Percentiles rank a stretch among this genome's conserved stretches.
phyloP scores from a whole-genome alignment of 164 flowering plant species.

The Euptelea pleiosperma region DNA sequence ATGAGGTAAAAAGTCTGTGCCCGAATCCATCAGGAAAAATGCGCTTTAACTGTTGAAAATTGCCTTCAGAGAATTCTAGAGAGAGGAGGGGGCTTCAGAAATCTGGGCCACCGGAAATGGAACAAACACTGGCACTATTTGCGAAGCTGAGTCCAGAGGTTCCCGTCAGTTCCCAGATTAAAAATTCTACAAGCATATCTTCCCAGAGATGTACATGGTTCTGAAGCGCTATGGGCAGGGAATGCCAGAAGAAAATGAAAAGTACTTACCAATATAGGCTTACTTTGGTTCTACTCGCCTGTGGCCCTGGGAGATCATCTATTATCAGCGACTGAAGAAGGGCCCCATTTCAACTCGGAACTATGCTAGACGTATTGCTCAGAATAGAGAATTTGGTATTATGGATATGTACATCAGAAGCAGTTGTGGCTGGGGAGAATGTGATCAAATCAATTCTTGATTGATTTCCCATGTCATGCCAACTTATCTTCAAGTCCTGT shows the following conservation, averaged over 20 bases:
- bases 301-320: slow-evolving; percentile 63
- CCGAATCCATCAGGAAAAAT: slow-evolving; percentile 10
- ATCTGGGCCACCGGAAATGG: slow-evolving; percentile 8
- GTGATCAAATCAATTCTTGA: slow-evolving; percentile 18
- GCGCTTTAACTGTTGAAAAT: slow-evolving; percentile 4
- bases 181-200: slow-evolving; percentile 28
- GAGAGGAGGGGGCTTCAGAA: slow-evolving; percentile 15
- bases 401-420: slow-evolving; percentile 54
- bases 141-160: slow-evolving; percentile 14
- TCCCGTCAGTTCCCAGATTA: slow-evolving; percentile 6
- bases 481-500: neutral
- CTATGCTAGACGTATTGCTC: slow-evolving; percentile 45
- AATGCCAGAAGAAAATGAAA: slow-evolving; percentile 33
- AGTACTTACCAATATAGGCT: slow-evolving; percentile 21
- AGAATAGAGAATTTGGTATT: slow-evolving; percentile 54
- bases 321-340: slow-evolving; percentile 47
- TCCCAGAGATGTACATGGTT: slow-evolving; percentile 37
- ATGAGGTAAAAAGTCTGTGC: slow-evolving; percentile 14
- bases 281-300: slow-evolving; percentile 56
- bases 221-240: slow-evolving; percentile 42
- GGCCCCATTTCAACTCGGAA: slow-evolving; percentile 51
- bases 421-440: slow-evolving; percentile 59
- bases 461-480: neutral
- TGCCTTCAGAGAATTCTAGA: slow-evolving; percentile 15
- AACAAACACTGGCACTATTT: slow-evolving; percentile 10